A percentile compares a stretch with the other conserved stretches of the same genome.
Conservation (phyloP, 1,284 basidiomycete genomes). For the Sporisorium reilianum region DNA sequence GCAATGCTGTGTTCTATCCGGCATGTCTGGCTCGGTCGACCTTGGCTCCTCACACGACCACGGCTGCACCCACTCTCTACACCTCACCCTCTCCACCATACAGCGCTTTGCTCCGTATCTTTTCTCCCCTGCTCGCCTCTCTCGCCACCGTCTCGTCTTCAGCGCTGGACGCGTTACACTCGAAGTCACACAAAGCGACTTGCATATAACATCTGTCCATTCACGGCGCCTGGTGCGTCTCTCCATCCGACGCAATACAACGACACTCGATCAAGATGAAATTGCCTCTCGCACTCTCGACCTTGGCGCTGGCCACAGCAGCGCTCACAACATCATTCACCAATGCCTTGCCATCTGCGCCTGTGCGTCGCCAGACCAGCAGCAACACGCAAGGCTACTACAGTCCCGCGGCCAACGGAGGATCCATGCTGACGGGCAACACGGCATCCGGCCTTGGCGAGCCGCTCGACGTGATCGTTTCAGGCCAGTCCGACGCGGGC, state of each 20-base stretch:
- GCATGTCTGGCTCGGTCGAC: slow-evolving; percentile 7
- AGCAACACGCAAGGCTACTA: slow-evolving; percentile 23
- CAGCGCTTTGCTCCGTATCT: neutral
- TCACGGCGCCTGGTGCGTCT: slow-evolving; percentile 18
- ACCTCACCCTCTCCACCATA: neutral
- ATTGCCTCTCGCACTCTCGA: neutral
- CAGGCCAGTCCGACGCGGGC: slow-evolving; percentile 44
- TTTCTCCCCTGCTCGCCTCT: neutral
- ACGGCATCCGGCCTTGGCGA: too few species aligned
- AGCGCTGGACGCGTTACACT: slow-evolving; percentile 36
- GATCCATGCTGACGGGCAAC: slow-evolving; percentile 42
- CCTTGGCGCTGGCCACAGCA: slow-evolving; percentile 18
- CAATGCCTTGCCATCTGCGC: slow-evolving; percentile 12
- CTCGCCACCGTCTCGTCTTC: slow-evolving; percentile 3
- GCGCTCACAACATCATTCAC: slow-evolving; percentile 9
- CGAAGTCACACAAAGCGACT: neutral
- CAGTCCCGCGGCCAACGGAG: slow-evolving; percentile 36
- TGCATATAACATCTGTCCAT: neutral
- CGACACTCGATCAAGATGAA: slow-evolving; percentile 16
- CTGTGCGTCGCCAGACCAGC: slow-evolving; percentile 15
- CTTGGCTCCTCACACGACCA: neutral
- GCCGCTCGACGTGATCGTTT: slow-evolving; percentile 66
- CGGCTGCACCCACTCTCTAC: too few species aligned
- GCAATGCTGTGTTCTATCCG: slow-evolving; percentile 3
- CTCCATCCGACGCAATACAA: neutral